Evolutionary conservation across 1,139 yeast species (phyloP).

Genomic region (Geotrichum macrosporum): DNA sequence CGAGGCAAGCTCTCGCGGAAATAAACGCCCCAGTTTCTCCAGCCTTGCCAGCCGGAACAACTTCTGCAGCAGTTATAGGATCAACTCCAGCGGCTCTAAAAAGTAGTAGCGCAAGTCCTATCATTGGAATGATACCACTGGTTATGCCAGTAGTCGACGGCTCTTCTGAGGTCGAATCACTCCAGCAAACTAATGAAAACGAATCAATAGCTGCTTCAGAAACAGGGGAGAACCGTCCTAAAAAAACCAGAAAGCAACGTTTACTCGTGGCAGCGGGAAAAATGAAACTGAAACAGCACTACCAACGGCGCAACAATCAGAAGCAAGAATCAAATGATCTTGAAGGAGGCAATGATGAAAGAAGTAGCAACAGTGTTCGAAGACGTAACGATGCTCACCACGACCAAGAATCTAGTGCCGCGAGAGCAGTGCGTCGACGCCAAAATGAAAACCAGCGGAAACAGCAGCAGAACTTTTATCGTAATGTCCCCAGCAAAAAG

Average conservation of each 20-base stretch:
- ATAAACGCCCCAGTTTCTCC: no score
- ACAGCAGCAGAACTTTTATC: no score
- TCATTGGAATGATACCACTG: neutral
- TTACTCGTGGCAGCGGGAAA: constrained; percentile 5
- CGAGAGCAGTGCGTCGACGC: neutral
- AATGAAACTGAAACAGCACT: neutral
- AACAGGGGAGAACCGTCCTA: neutral
- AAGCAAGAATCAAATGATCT: no score
- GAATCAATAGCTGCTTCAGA: neutral
- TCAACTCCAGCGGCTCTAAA: no score
- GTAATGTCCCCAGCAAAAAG: no score
- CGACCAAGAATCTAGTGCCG: neutral
- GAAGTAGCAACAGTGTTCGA: neutral
- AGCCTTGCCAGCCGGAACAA: no score
- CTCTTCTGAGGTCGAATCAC: neutral
- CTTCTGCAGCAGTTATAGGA: no score
- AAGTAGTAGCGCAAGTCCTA: neutral
- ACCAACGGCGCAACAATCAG: constrained; percentile 7
- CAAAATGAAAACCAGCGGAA: no score
- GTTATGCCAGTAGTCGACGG: constrained; percentile 1
- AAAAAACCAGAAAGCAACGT: constrained; percentile 5
- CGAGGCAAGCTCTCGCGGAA: neutral
- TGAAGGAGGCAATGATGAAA: neutral
- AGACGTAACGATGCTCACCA: neutral
- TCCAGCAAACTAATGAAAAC: constrained; percentile 3